Conservation (phyloP, 2,329 filamentous ascomycete genomes). For the Aureobasidium sp. region DNA sequence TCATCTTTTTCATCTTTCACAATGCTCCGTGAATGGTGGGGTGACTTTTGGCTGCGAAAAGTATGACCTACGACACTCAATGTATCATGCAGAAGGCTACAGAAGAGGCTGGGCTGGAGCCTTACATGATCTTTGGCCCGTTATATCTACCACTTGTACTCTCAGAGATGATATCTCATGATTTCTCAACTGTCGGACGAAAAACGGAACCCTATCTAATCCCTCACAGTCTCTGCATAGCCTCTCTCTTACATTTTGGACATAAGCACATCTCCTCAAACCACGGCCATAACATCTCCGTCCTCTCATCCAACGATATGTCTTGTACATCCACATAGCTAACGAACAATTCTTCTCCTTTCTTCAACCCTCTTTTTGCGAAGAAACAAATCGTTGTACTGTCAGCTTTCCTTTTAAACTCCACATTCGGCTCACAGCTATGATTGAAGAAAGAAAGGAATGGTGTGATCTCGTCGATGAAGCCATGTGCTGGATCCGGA, state of each 20-base stretch:
- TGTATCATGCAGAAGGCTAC: too few relatives aligned
- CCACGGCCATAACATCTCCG: not conserved
- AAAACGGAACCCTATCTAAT: not conserved
- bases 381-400: not conserved
- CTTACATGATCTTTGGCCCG: too few relatives aligned
- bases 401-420: not conserved
- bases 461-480: not conserved
- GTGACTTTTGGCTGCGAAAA: too few relatives aligned
- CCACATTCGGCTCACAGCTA: not conserved
- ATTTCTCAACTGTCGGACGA: not conserved
- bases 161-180: too few relatives aligned
- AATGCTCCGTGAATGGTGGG: too few relatives aligned
- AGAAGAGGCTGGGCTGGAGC: too few relatives aligned
- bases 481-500: not conserved
- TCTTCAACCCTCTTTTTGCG: not conserved
- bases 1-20: too few relatives aligned
- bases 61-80: too few relatives aligned
- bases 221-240: not conserved
- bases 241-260: not conserved
- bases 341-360: not conserved
- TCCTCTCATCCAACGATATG: not conserved
- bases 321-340: not conserved
- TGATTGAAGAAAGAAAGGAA: not conserved
- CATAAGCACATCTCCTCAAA: not conserved
- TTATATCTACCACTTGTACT: too few relatives aligned